Evolutionary conservation across 179 eudicot species (phyloP).

Genomic region (Patellifolia procumbens): DNA sequence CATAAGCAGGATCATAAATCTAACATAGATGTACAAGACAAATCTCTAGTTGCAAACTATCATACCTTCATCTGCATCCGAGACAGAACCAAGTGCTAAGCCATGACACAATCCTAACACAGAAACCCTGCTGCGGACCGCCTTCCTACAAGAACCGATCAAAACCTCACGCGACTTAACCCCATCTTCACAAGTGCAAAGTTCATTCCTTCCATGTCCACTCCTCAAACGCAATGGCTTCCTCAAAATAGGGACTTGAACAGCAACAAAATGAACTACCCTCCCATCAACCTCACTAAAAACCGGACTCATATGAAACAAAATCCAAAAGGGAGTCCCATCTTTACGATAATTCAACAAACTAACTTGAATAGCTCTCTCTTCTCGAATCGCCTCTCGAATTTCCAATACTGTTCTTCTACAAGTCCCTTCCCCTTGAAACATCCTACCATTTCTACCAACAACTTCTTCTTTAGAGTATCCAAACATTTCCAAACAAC

Average conservation of each 20-base stretch:
- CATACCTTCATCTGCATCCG: conserved; percentile 54
- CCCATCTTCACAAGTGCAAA: conserved; percentile 43
- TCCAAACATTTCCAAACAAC: conserved; percentile 77
- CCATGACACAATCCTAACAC: conserved; percentile 34
- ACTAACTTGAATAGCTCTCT: conserved; percentile 56
- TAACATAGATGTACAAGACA: background rate
- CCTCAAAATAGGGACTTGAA: conserved; percentile 75
- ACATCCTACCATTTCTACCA: conserved; percentile 82
- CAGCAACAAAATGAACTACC: conserved; percentile 70
- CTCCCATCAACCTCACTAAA: conserved; percentile 71
- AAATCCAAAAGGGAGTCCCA: conserved; percentile 89
- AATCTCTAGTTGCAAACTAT: background rate
- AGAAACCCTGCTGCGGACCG: conserved; percentile 52
- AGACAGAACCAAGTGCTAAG: conserved; percentile 36
- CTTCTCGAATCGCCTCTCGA: conserved; percentile 83
- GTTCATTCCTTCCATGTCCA: conserved; percentile 37
- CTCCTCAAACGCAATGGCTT: conserved; percentile 40
- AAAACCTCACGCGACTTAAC: conserved; percentile 35
- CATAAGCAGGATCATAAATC: background rate
- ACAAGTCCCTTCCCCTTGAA: conserved; percentile 71
- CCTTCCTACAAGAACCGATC: conserved; percentile 66
- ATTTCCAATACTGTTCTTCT: conserved; percentile 79
- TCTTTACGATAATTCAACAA: conserved; percentile 78
- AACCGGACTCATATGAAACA: conserved; percentile 83
- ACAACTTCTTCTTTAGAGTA: conserved; percentile 72